Evolutionary conservation across 495 filamentous ascomycete genomes (phyloP).

Genomic region (Achaetomiella virescens): DNA sequence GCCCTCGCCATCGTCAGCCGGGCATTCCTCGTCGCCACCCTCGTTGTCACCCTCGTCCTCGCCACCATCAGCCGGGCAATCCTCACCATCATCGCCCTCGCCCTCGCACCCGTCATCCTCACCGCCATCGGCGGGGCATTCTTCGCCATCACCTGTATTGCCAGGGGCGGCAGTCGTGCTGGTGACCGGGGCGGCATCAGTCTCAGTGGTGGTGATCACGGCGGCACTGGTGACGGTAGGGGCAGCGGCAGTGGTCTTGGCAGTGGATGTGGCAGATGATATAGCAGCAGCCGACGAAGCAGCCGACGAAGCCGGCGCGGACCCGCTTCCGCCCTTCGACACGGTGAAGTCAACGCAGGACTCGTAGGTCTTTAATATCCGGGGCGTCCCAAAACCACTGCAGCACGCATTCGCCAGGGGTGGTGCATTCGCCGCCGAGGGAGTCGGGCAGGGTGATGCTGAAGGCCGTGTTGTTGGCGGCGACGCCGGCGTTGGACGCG

Average conservation of each 20-base stretch:
- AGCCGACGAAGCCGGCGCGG: background rate
- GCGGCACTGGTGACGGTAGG: background rate
- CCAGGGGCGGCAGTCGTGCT: background rate
- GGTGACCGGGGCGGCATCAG: background rate
- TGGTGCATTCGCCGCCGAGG: background rate
- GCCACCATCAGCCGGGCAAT: background rate
- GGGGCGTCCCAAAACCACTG: slow-evolving; percentile 4
- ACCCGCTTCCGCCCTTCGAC: background rate
- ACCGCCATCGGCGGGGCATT: background rate
- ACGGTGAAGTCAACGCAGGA: slow-evolving; percentile 5
- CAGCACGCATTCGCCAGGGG: slow-evolving; percentile 6
- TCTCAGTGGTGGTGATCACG: no score
- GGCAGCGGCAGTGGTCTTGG: background rate
- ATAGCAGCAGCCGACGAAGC: background rate
- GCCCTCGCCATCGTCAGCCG: background rate
- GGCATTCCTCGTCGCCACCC: background rate
- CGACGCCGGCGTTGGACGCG: slow-evolving; percentile 34
- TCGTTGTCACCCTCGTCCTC: background rate
- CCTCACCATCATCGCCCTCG: background rate
- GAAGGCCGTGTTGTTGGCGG: slow-evolving; percentile 55
- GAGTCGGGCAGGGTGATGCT: slow-evolving; percentile 54
- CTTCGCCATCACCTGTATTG: background rate
- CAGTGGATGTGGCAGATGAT: background rate
- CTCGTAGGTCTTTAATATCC: slow-evolving; percentile 6
- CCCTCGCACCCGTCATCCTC: background rate